A percentile compares a stretch with the other conserved stretches of the same genome.
phyloP scores from a whole-genome alignment of 108 stramenopile genomes.

The Skeletonema menzelii region DNA sequence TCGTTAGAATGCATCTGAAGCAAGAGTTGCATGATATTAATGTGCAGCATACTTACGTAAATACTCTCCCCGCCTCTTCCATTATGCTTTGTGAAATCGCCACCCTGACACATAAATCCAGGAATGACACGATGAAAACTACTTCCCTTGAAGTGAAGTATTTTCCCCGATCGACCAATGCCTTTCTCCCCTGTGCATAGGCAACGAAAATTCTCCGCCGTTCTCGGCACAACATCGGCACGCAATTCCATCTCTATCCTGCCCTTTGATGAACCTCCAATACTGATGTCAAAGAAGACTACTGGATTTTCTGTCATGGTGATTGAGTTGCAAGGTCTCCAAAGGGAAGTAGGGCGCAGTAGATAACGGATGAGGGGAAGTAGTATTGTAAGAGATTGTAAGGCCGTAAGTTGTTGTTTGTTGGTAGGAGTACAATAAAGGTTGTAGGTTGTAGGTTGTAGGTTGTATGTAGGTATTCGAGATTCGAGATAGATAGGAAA shows the following conservation, averaged over 20 bases:
- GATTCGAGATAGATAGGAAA: too few species aligned
- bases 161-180: conserved; percentile 59
- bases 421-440: too few species aligned
- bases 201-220: conserved; percentile 89
- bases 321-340: too few species aligned
- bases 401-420: too few species aligned
- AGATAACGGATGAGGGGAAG: too few species aligned
- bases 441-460: too few species aligned
- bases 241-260: conserved; percentile 86
- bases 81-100: conserved; percentile 79
- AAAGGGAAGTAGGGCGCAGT: too few species aligned
- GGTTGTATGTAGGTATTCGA: too few species aligned
- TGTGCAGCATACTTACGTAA: background rate
- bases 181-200: conserved; percentile 86
- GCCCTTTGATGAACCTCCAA: conserved; percentile 75
- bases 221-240: conserved; percentile 86
- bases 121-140: conserved; percentile 97
- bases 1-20: too few species aligned
- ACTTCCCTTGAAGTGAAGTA: conserved; percentile 90
- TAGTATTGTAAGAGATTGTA: too few species aligned
- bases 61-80: conserved; percentile 55
- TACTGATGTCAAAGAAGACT: conserved; percentile 96
- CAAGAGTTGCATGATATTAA: background rate
- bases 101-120: conserved; percentile 84
- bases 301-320: conserved; percentile 67